These are phyloP conservation scores for Fibroporia radiculosa DNA, from an alignment of 768 basidiomycete genomes.

Conservation along the genomic window DNA sequence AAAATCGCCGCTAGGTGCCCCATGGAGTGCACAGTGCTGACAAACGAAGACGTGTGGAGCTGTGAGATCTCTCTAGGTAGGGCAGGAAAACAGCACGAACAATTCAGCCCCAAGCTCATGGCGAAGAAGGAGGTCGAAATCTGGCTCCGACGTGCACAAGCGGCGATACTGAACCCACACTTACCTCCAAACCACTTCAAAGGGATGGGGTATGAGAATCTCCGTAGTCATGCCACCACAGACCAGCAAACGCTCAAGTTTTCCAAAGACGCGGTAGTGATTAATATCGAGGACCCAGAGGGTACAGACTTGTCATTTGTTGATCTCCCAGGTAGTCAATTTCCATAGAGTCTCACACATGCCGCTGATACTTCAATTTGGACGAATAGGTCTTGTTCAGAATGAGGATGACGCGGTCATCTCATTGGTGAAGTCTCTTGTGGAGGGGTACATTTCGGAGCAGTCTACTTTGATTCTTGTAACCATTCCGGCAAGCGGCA, in stretches of 20 bases:
- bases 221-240: conserved; percentile 18
- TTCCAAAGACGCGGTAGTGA: conserved; percentile 21
- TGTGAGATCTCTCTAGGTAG: conserved; percentile 19
- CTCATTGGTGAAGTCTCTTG: conserved; percentile 40
- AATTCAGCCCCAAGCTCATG: conserved; percentile 26
- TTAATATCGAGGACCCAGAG: conserved; percentile 23
- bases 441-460: conserved; percentile 36
- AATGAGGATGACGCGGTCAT: conserved; percentile 36
- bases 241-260: conserved; percentile 21
- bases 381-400: conserved; percentile 45
- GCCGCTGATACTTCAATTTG: conserved; percentile 12
- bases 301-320: conserved; percentile 16
- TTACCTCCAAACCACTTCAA: conserved; percentile 14
- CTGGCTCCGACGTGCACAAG: conserved; percentile 38
- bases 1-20: conserved; percentile 13
- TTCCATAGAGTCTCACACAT: conserved; percentile 18
- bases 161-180: conserved; percentile 32
- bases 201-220: conserved; percentile 17
- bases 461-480: conserved; percentile 56
- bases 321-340: conserved; percentile 20
- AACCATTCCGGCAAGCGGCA: conserved; percentile 59
- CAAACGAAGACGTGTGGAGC: conserved; percentile 15
- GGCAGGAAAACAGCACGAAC: conserved; percentile 7
- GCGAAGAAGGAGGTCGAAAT: conserved; percentile 29
- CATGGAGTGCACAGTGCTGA: conserved; percentile 8